Conservation (phyloP, 257 asterid genomes). For the Perilla frutescens region DNA sequence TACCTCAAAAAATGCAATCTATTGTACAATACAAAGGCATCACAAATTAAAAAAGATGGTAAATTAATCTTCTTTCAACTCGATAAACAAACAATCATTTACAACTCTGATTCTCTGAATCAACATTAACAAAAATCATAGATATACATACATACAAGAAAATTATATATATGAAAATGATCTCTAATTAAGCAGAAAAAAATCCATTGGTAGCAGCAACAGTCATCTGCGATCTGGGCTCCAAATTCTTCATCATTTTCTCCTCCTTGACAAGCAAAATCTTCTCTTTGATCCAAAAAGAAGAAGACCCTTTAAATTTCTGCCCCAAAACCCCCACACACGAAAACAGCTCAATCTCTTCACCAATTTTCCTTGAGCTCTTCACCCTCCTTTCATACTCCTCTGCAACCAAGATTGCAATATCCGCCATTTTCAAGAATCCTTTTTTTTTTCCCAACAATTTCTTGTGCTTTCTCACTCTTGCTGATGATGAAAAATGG, state of each 20-base stretch:
- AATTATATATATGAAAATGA: background rate
- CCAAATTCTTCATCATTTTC: slow-evolving; percentile 13
- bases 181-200: slow-evolving; percentile 60
- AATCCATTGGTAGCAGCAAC: slow-evolving; percentile 60
- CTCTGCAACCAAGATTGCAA: slow-evolving; percentile 85
- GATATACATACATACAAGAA: background rate
- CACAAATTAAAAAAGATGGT: background rate
- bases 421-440: slow-evolving; percentile 62
- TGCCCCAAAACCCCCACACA: slow-evolving; percentile 48
- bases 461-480: background rate
- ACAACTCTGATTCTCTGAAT: slow-evolving; percentile 21
- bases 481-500: slow-evolving; percentile 16
- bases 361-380: slow-evolving; percentile 58
- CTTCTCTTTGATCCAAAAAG: slow-evolving; percentile 47
- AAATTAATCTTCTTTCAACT: background rate
- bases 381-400: slow-evolving; percentile 81
- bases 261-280: slow-evolving; percentile 20
- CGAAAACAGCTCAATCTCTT: slow-evolving; percentile 54
- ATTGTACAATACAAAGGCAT: too few relatives aligned
- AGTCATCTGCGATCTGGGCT: slow-evolving; percentile 51
- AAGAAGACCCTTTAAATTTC: slow-evolving; percentile 35
- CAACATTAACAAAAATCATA: background rate
- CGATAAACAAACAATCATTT: background rate
- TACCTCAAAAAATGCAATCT: too few relatives aligned
- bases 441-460: background rate